Evolutionary conservation across 2,329 filamentous ascomycete species (phyloP), one percentile per base, ranked within the genome.

Genomic region (Bipolaris oryzae): DNA sequence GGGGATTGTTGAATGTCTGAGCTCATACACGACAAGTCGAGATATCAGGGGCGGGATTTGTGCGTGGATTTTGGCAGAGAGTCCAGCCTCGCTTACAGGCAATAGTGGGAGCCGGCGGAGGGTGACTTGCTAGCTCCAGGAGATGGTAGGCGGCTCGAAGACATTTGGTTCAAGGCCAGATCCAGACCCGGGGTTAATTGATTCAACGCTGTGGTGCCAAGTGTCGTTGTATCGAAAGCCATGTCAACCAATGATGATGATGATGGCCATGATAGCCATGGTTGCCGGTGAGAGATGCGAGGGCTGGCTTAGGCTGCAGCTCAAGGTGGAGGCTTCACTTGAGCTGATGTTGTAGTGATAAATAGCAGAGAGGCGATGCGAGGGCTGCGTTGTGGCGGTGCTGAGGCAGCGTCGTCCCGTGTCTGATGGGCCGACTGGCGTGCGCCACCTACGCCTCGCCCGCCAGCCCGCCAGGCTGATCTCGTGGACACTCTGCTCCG

Each of bases 301-400:
- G n/a, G n/a, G n/a, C n/a, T 3, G 10, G 20, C 11, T 41, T 15
- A 2, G 38, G 38, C 38, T 21, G 11, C 38, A 6, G 20, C 20
- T 15, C n/a, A n/a, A n/a, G n/a, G n/a, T n/a, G 23, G 5, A 21
- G 13, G 62, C 28, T 63, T 67, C 39, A 63, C 66, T 11, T 64
- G 64, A 63, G 64, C 62, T 7, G 66, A 64, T 55, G 5, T 49
- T 68, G 25, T 61, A 68, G 33, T 67, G 61, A 59, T 56, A 62
- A 62, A 60, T 57, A 62, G 35, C 63, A 61, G 61, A 60, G 62
- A 37, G 49, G 55, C 15, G 65, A 66, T 49, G 57, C 48, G 16
- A 68, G 50, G n/a, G 62, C 66, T 15, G 64, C 61, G 38, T 16
- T 37, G 38, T 13, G 31, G 20, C 39, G 21, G 33, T 54, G 35